These are phyloP conservation scores for Hydrangea macrophylla DNA, from an alignment of 148 eudicot species.

Conservation along the genomic window DNA sequence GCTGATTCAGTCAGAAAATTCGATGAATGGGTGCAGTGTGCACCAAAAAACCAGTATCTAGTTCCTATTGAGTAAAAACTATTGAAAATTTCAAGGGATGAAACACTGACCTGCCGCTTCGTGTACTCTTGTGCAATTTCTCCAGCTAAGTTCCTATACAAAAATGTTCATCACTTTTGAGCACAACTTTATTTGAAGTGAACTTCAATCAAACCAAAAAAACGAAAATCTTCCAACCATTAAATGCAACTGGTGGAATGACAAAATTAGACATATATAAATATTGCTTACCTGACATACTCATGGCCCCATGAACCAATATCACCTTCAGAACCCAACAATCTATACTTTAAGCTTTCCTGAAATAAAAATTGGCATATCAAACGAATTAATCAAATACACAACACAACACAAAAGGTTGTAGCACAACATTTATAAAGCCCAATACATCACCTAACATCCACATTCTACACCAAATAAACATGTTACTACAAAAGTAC, in stretches of 20 bases:
- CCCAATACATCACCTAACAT: not conserved
- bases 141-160: slow-evolving; percentile 93
- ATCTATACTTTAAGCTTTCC: slow-evolving; percentile 92
- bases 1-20: too few relatives aligned
- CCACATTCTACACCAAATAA: not conserved
- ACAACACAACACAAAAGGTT: not conserved
- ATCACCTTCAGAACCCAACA: slow-evolving; percentile 90
- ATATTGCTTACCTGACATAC: slow-evolving; percentile 68
- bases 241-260: not conserved
- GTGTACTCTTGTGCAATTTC: slow-evolving; percentile 77
- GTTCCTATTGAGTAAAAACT: slow-evolving; percentile 1
- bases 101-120: slow-evolving; percentile 57
- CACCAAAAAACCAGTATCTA: too few relatives aligned
- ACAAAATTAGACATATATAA: too few relatives aligned
- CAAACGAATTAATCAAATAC: not conserved
- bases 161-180: too few relatives aligned
- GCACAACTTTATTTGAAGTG: too few relatives aligned
- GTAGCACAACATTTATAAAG: not conserved
- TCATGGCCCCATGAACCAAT: slow-evolving; percentile 99
- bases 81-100: not conserved
- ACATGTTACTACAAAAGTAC: not conserved
- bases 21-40: too few relatives aligned
- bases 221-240: slow-evolving; percentile 1
- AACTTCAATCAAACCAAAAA: too few relatives aligned
- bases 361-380: slow-evolving; percentile 25